phyloP scores from a whole-genome alignment of 352 stramenopile genomes.

The Stramenopiles sp. region DNA sequence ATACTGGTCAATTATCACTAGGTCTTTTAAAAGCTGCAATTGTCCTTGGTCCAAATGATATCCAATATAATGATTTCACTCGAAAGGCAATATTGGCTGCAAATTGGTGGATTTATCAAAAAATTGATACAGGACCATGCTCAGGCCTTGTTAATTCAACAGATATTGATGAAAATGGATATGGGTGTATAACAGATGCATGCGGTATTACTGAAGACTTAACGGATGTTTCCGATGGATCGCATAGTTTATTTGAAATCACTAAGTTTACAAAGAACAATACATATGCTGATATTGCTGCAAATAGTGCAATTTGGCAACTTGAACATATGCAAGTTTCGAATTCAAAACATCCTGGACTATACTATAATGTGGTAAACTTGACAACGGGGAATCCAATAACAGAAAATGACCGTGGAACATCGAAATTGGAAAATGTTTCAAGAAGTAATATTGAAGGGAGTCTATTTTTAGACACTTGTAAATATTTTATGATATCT shows the following conservation, averaged over 20 bases:
- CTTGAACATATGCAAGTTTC: not conserved
- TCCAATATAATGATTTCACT: not conserved
- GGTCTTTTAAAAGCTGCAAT: too few species aligned
- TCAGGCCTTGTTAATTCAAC: not conserved
- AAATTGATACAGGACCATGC: not conserved
- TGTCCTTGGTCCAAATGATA: too few species aligned
- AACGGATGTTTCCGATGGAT: not conserved
- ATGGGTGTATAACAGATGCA: not conserved
- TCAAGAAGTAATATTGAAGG: not conserved
- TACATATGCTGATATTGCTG: not conserved
- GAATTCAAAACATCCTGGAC: not conserved
- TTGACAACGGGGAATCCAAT: not conserved
- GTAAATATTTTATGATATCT: not conserved
- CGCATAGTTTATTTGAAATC: not conserved
- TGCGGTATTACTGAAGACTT: not conserved
- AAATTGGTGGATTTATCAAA: not conserved
- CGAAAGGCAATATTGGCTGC: not conserved
- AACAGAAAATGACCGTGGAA: not conserved
- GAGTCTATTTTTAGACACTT: not conserved
- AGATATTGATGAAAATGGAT: not conserved
- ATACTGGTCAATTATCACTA: not conserved
- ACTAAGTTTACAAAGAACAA: not conserved
- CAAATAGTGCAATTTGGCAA: not conserved
- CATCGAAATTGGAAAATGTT: not conserved
- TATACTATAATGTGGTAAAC: not conserved